Conservation (phyloP, 306 rosid genomes). For the Cicer judaicum region DNA sequence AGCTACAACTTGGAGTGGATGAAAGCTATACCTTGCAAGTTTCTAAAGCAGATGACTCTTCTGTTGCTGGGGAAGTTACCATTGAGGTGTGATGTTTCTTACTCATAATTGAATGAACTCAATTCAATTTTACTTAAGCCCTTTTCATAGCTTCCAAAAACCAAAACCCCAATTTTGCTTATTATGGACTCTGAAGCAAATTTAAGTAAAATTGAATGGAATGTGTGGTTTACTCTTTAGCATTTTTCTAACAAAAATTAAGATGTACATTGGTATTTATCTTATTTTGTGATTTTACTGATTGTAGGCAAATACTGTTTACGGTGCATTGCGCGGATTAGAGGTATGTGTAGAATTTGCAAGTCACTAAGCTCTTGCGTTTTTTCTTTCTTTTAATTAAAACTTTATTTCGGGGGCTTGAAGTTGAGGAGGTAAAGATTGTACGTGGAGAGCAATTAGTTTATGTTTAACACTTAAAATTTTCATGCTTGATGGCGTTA, state of each 20-base stretch:
- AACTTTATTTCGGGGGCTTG: too few species aligned
- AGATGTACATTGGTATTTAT: conserved; percentile 10
- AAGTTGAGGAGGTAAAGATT: conserved; percentile 6
- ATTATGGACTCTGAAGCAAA: conserved; percentile 8
- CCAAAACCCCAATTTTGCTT: neutral
- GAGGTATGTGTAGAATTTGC: conserved; percentile 51
- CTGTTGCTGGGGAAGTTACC: conserved; percentile 59
- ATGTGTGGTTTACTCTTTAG: conserved; percentile 12
- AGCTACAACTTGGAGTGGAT: conserved; percentile 96
- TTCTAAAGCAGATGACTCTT: conserved; percentile 55
- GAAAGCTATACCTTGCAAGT: conserved; percentile 82
- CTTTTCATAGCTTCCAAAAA: too few species aligned
- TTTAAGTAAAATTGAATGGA: conserved; percentile 28
- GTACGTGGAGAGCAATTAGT: conserved; percentile 23
- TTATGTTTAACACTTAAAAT: conserved; percentile 26
- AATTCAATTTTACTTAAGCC: too few species aligned
- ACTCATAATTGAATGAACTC: neutral
- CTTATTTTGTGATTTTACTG: conserved; percentile 34
- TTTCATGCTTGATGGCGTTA: conserved; percentile 11
- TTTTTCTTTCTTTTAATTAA: neutral
- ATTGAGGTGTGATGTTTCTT: conserved; percentile 64
- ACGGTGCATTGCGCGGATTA: conserved; percentile 59
- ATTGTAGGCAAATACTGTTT: conserved; percentile 57
- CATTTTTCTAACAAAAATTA: neutral
- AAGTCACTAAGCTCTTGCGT: conserved; percentile 20